Evolutionary conservation across 768 basidiomycete genomes (phyloP).

Genomic region (Cyclocybe aegerita): DNA sequence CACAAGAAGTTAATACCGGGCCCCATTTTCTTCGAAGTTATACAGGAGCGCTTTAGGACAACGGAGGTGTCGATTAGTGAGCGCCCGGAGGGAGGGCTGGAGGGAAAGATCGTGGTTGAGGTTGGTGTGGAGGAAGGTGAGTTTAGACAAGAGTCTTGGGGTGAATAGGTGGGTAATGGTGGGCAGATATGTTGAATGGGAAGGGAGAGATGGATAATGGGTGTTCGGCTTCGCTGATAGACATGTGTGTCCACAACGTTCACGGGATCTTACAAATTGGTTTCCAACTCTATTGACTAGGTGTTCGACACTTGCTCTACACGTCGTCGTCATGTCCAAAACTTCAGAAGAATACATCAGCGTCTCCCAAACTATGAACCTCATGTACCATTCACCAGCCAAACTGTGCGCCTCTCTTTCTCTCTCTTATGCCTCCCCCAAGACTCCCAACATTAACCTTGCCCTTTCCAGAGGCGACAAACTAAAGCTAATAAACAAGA

Average conservation of each 20-base stretch:
- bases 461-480: constrained; percentile 40
- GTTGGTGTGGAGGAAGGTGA: constrained; percentile 34
- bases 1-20: constrained; percentile 1
- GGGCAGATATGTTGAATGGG: constrained; percentile 55
- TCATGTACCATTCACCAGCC: constrained; percentile 43
- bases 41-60: constrained; percentile 25
- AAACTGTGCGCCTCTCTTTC: constrained; percentile 5
- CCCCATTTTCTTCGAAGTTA: constrained; percentile 17
- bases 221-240: constrained; percentile 53
- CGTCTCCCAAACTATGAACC: constrained; percentile 53
- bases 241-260: constrained; percentile 37
- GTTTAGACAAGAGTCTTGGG: not conserved
- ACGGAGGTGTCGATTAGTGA: constrained; percentile 40
- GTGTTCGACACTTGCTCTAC: constrained; percentile 48
- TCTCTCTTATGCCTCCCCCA: not conserved
- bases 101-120: constrained; percentile 47
- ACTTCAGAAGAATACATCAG: constrained; percentile 21
- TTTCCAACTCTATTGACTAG: constrained; percentile 12
- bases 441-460: not conserved
- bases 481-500: constrained; percentile 51
- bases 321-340: constrained; percentile 30
- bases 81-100: constrained; percentile 43
- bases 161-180: no score
- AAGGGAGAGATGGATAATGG: constrained; percentile 51
- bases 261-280: not conserved